Evolutionary conservation across 306 rosid species (phyloP), one percentile per base, ranked within the genome.

Genomic region (Begonia masoniana): DNA sequence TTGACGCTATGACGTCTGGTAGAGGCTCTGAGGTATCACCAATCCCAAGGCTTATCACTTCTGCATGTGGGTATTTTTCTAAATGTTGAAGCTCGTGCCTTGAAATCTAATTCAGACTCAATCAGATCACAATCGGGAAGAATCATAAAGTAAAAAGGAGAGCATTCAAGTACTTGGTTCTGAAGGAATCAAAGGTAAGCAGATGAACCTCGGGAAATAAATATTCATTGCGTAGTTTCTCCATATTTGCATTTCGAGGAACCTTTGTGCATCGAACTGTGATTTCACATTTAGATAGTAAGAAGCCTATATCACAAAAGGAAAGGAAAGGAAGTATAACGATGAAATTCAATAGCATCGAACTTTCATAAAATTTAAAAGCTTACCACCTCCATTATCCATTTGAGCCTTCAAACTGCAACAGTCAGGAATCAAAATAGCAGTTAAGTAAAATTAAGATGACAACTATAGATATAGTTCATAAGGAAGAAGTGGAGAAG

Each of bases 21-120:
- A 84, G 59, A n/a, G 85, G 94, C 63, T 78, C 61, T 55, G 94
- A 75, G 31, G 94, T 84, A 56, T 81, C 85, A 47, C 94, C 88
- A 62, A 81, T 56, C 51, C 88, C 88, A 23, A 78, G 88, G 76
- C 82, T 74, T 54, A 84, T 78, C 57, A 84, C 52, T 51, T 78
- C 62, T 46, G 79, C 88, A 60, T 76, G 60, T 39, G 88, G 85
- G 64, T 73, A 64, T 77, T 76, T 81, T 65, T 73, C 57, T 23
- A 68, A 41, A 71, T 84, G 85, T 63, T 66, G 60, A 61, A 58
- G 69, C 73, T 75, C 68, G 2, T 54, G 74, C 62, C 72, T 79
- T 59, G 82, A 74, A 57, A 83, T 83, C 93, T 79, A 77, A 71
- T 47, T 55, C 51, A 26, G 50, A 21, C 46, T n/a, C 26, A 52